Conservation (phyloP, 805 yeast species). For the Metschnikowia borealis region DNA sequence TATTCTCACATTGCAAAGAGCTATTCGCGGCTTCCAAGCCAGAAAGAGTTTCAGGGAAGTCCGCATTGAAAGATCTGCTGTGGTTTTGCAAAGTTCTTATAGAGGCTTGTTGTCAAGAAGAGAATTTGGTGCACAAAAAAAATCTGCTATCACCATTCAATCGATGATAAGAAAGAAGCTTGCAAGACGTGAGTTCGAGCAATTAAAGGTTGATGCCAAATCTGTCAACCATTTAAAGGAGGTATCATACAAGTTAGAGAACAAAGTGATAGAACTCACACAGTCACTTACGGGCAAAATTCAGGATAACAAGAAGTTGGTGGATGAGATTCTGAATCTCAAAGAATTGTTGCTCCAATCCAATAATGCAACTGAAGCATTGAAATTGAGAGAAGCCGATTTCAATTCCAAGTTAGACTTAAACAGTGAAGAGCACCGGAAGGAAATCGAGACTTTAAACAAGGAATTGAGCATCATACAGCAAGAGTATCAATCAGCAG, state of each 20-base stretch:
- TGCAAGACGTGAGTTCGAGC: constrained; percentile 63
- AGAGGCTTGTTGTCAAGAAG: constrained; percentile 66
- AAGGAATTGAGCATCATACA: constrained; percentile 54
- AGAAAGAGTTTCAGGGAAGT: constrained; percentile 49
- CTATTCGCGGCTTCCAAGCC: constrained; percentile 48
- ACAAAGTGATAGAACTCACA: constrained; percentile 94
- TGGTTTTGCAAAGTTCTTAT: constrained; percentile 65
- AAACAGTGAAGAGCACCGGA: constrained; percentile 45
- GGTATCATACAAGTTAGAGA: constrained; percentile 89
- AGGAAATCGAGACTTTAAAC: constrained; percentile 47
- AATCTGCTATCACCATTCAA: constrained; percentile 69
- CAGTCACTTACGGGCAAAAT: constrained; percentile 76
- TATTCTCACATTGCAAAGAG: constrained; percentile 42
- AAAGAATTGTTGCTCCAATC: constrained; percentile 50
- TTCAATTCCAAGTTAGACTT: constrained; percentile 44
- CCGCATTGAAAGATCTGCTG: constrained; percentile 61
- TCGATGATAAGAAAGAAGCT: constrained; percentile 69
- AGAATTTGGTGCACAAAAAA: constrained; percentile 41
- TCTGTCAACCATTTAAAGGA: constrained; percentile 87
- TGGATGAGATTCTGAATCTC: constrained; percentile 51
- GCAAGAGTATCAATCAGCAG: constrained; percentile 54
- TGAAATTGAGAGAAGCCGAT: constrained; percentile 54
- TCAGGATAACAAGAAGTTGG: constrained; percentile 74
- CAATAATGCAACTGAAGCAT: constrained; percentile 46
- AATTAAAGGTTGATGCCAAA: constrained; percentile 80